Percentiles rank a stretch among this genome's conserved stretches.
phyloP scores from a whole-genome alignment of 148 eudicot species.

The Chenopodium album region DNA sequence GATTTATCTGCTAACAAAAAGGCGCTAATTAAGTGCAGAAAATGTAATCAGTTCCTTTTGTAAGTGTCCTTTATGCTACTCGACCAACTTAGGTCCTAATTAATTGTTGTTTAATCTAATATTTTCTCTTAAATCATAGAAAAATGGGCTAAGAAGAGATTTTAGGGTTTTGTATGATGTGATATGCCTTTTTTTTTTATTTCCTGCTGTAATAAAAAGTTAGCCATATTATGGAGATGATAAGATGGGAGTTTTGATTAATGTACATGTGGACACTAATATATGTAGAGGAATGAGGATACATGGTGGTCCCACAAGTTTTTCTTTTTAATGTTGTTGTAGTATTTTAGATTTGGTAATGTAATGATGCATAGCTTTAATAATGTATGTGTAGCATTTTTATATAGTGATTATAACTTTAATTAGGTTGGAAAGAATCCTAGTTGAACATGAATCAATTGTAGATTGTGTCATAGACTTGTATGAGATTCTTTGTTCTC shows the following conservation, averaged over 20 bases:
- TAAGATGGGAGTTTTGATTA: neutral
- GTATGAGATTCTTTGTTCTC: too few species aligned
- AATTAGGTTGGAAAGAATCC: neutral
- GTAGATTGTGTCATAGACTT: neutral
- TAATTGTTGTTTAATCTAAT: neutral
- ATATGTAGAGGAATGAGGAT: neutral
- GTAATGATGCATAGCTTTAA: neutral
- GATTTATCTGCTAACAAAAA: constrained; percentile 5
- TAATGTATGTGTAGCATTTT: too few species aligned
- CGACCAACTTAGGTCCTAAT: constrained; percentile 13
- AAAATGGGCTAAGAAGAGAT: neutral
- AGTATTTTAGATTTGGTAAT: neutral
- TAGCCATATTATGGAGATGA: neutral
- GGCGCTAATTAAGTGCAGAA: constrained; percentile 12
- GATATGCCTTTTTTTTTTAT: neutral
- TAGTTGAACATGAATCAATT: too few species aligned
- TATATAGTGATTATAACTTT: neutral
- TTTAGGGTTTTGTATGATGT: neutral
- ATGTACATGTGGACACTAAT: neutral
- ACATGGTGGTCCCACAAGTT: neutral
- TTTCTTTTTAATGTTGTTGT: neutral
- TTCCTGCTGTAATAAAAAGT: too few species aligned
- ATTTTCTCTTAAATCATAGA: neutral
- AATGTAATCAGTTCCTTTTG: constrained; percentile 16
- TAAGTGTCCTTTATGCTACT: constrained; percentile 14